These are phyloP conservation scores for Arachnomyces sp. DNA, from an alignment of 2,329 filamentous ascomycete genomes.

Conservation along the genomic window DNA sequence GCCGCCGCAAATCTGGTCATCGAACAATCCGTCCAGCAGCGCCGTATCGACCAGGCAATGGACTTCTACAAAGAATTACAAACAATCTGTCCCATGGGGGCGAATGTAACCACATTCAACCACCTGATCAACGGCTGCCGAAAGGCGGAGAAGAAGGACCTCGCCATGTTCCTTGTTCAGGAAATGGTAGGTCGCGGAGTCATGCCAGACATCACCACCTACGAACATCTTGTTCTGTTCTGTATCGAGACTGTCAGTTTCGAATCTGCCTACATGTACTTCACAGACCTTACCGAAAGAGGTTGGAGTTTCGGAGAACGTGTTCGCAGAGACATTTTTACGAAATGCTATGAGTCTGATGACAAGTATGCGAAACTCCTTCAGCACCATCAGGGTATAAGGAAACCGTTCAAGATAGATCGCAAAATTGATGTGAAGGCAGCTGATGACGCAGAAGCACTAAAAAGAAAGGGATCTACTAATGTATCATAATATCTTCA, in stretches of 20 bases:
- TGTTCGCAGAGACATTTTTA: slow-evolving; percentile 20
- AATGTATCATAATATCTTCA: too few species aligned
- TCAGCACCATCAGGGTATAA: slow-evolving; percentile 22
- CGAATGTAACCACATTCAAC: slow-evolving; percentile 49
- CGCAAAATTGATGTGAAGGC: not conserved
- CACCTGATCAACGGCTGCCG: slow-evolving; percentile 46
- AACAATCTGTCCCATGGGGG: slow-evolving; percentile 38
- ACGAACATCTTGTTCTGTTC: slow-evolving; percentile 53
- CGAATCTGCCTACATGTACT: slow-evolving; percentile 30
- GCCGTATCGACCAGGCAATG: slow-evolving; percentile 44
- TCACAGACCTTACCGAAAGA: slow-evolving; percentile 28
- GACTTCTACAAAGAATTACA: slow-evolving; percentile 55
- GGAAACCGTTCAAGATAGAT: slow-evolving; percentile 10
- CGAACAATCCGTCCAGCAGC: slow-evolving; percentile 40
- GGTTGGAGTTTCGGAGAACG: slow-evolving; percentile 19
- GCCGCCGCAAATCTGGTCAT: slow-evolving; percentile 42
- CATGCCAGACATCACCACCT: slow-evolving; percentile 49
- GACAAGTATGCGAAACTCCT: slow-evolving; percentile 25
- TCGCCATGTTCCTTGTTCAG: slow-evolving; percentile 53
- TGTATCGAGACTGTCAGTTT: slow-evolving; percentile 39
- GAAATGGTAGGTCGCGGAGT: slow-evolving; percentile 53
- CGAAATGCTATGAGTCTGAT: slow-evolving; percentile 20
- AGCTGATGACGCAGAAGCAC: slow-evolving; percentile 2
- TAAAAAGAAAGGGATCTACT: not conserved
- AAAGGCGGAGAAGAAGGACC: slow-evolving; percentile 38